phyloP scores from a whole-genome alignment of 139 green algal species.

The Coccomyxa sp. region DNA sequence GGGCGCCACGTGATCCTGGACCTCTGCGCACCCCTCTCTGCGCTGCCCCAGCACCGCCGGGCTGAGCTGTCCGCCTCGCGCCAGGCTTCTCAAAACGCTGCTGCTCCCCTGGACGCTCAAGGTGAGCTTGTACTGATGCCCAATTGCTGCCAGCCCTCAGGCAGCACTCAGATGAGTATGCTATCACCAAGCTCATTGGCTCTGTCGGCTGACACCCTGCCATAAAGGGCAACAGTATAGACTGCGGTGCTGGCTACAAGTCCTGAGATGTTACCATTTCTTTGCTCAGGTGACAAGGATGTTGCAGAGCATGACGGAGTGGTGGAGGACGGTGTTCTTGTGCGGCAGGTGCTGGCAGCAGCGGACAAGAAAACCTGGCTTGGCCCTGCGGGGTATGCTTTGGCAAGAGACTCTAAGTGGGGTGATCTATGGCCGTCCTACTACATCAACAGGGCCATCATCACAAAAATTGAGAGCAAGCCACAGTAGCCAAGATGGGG shows the following conservation, averaged over 20 bases:
- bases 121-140: too few species aligned
- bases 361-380: conserved; percentile 29
- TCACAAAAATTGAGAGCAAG: neutral
- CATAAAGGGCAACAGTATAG: too few species aligned
- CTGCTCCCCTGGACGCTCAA: too few species aligned
- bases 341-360: conserved; percentile 50
- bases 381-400: conserved; percentile 42
- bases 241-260: too few species aligned
- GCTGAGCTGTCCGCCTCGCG: neutral
- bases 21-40: conserved; percentile 53
- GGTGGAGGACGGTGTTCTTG: conserved; percentile 17
- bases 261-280: too few species aligned
- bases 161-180: too few species aligned
- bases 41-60: neutral
- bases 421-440: conserved; percentile 68
- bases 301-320: neutral
- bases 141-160: too few species aligned
- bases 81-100: too few species aligned
- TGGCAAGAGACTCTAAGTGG: conserved; percentile 53
- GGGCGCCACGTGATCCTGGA: conserved; percentile 68
- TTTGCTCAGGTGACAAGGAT: neutral
- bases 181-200: too few species aligned
- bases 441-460: conserved; percentile 30
- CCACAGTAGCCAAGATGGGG: too few species aligned
- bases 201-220: too few species aligned